These are phyloP conservation scores for Fusarium buxicola DNA, from an alignment of 2,329 filamentous ascomycete genomes.

Conservation along the genomic window DNA sequence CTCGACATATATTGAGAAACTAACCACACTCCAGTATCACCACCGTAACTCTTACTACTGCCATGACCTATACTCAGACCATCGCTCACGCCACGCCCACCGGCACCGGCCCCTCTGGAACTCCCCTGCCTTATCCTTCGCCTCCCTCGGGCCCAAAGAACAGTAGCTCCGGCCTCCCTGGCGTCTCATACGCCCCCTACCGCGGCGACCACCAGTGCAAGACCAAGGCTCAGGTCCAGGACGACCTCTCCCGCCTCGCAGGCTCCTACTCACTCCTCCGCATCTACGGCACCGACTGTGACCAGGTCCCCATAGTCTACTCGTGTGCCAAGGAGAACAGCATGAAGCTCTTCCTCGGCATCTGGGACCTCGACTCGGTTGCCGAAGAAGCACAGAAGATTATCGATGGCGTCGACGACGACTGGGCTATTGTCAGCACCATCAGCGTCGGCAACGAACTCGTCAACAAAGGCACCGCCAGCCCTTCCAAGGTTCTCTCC, in stretches of 20 bases:
- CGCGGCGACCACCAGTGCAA: constrained; percentile 73
- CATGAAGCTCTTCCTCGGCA: constrained; percentile 79
- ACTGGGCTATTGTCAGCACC: constrained; percentile 78
- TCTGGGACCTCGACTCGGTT: constrained; percentile 73
- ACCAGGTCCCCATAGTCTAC: constrained; percentile 74
- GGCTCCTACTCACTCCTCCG: constrained; percentile 72
- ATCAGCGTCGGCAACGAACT: constrained; percentile 85
- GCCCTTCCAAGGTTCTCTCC: constrained; percentile 64
- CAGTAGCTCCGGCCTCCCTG: constrained; percentile 47
- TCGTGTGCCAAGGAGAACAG: constrained; percentile 71
- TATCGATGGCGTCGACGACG: constrained; percentile 65
- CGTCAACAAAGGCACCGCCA: constrained; percentile 72
- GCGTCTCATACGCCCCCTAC: constrained; percentile 64
- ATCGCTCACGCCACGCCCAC: constrained; percentile 16
- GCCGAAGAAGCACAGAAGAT: constrained; percentile 70
- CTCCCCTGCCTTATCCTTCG: constrained; percentile 2
- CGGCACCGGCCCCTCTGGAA: constrained; percentile 9
- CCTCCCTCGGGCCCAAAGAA: constrained; percentile 9
- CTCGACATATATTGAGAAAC: not conserved
- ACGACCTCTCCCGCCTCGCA: constrained; percentile 70
- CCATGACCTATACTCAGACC: constrained; percentile 35
- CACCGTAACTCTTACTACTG: constrained; percentile 31
- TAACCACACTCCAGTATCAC: constrained; percentile 18
- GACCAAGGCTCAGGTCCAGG: constrained; percentile 67
- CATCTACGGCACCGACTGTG: constrained; percentile 83